These are phyloP conservation scores for Umbelopsis sp. DNA, from an alignment of 371 early-diverging fungal genomes.

Conservation along the genomic window DNA sequence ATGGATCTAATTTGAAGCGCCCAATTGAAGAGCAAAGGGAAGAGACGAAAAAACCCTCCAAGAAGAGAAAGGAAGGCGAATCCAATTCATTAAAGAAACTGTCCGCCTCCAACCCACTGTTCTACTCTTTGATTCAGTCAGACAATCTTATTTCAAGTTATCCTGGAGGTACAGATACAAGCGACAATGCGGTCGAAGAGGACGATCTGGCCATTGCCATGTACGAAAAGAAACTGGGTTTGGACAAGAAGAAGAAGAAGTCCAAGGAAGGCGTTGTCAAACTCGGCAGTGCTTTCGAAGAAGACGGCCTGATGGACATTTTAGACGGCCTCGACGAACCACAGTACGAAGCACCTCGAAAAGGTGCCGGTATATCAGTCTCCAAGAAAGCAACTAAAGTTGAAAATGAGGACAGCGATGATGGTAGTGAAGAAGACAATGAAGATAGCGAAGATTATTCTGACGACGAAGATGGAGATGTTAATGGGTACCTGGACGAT, in stretches of 20 bases:
- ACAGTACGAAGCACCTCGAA: neutral
- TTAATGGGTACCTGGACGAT: conserved; percentile 14
- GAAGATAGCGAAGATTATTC: conserved; percentile 20
- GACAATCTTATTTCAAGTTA: conserved; percentile 53
- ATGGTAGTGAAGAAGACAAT: conserved; percentile 35
- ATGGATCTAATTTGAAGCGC: neutral
- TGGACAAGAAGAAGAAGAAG: conserved; percentile 62
- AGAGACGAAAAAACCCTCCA: conserved; percentile 8
- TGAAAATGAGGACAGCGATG: conserved; percentile 21
- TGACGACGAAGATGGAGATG: conserved; percentile 13
- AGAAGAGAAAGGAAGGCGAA: conserved; percentile 31
- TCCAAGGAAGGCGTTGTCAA: conserved; percentile 29
- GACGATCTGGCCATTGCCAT: conserved; percentile 79
- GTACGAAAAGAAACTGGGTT: conserved; percentile 78
- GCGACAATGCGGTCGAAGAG: conserved; percentile 46
- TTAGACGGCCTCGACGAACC: conserved; percentile 35
- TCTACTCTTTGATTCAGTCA: conserved; percentile 67
- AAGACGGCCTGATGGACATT: conserved; percentile 59
- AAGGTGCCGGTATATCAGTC: conserved; percentile 1
- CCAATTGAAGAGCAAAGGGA: neutral
- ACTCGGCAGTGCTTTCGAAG: conserved; percentile 57
- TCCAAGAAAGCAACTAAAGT: conserved; percentile 6
- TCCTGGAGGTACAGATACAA: conserved; percentile 24
- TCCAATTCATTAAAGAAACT: conserved; percentile 63
- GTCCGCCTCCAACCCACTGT: conserved; percentile 68